phyloP scores from a whole-genome alignment of 177 flowering plant genomes.

The Vitis hybrid region DNA sequence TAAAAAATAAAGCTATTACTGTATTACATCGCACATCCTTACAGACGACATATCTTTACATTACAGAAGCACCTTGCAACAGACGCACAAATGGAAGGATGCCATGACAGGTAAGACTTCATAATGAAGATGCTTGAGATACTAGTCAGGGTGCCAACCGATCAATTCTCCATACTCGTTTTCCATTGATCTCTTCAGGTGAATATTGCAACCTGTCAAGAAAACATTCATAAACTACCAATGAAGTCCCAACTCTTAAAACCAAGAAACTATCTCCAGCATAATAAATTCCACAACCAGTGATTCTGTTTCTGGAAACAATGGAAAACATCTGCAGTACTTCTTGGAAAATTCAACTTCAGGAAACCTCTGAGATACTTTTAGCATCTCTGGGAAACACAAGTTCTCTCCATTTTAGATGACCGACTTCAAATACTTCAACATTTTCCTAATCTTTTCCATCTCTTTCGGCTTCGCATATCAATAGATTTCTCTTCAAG shows the following conservation, averaged over 20 bases:
- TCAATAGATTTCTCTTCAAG: too few relatives aligned
- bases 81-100: background rate
- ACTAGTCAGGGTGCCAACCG: constrained; percentile 80
- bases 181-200: constrained; percentile 51
- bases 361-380: too few relatives aligned
- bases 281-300: background rate
- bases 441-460: too few relatives aligned
- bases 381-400: too few relatives aligned
- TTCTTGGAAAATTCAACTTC: too few relatives aligned
- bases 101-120: constrained; percentile 10
- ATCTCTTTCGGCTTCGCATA: too few relatives aligned
- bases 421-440: too few relatives aligned
- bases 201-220: constrained; percentile 60
- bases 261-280: background rate
- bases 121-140: constrained; percentile 35
- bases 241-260: background rate
- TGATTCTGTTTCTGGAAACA: background rate
- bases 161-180: constrained; percentile 52
- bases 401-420: too few relatives aligned
- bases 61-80: constrained; percentile 1
- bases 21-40: background rate
- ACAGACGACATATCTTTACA: background rate
- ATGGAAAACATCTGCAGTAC: background rate
- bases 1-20: too few relatives aligned
- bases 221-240: background rate